A percentile compares a stretch with the other conserved stretches of the same genome.
Conservation (phyloP, 306 rosid genomes). For the Rosa persica region DNA sequence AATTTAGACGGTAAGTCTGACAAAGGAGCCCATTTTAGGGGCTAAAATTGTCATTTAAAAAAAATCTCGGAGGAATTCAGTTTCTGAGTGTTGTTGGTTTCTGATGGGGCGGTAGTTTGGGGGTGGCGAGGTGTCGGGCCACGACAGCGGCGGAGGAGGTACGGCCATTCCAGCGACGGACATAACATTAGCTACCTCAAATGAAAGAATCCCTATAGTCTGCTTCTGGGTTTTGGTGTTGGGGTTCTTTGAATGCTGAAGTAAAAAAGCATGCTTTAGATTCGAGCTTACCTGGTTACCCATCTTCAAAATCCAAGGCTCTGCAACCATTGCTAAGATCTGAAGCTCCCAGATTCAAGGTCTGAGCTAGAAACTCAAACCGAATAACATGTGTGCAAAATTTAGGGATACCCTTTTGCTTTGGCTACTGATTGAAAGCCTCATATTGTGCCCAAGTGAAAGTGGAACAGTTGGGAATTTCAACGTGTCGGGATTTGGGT, state of each 20-base stretch:
- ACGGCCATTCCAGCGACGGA: no score
- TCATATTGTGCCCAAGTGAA: slow-evolving; percentile 7
- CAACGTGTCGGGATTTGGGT: slow-evolving; percentile 1
- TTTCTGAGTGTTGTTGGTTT: no score
- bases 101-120: no score
- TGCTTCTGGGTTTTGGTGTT: slow-evolving; percentile 38
- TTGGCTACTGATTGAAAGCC: not conserved
- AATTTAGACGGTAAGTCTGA: no score
- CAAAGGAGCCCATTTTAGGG: no score
- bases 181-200: slow-evolving; percentile 92
- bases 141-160: no score
- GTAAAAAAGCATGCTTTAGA: slow-evolving; percentile 75
- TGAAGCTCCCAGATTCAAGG: not conserved
- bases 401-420: not conserved
- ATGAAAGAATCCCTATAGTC: slow-evolving; percentile 78
- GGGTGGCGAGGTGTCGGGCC: no score
- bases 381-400: no score
- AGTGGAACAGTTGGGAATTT: not conserved
- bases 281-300: slow-evolving; percentile 89
- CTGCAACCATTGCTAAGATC: slow-evolving; percentile 75
- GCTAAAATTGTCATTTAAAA: no score
- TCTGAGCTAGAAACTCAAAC: slow-evolving; percentile 11
- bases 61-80: no score
- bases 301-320: slow-evolving; percentile 94
- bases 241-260: slow-evolving; percentile 53